phyloP scores from a whole-genome alignment of 108 stramenopile species.

The Nitzschia sp. region DNA sequence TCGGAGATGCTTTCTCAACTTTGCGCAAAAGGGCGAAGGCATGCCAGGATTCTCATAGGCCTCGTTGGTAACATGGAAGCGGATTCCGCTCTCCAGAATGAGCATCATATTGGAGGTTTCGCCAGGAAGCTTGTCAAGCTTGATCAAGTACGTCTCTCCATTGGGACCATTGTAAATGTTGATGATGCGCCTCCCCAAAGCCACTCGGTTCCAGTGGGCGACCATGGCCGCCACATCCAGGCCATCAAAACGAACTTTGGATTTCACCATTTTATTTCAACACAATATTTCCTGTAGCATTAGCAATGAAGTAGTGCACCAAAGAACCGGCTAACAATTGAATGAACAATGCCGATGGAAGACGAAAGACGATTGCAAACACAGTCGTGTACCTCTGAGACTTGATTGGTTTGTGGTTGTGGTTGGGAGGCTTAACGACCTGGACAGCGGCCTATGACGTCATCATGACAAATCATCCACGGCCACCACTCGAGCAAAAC shows the following conservation, averaged over 20 bases:
- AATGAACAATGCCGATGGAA: no score
- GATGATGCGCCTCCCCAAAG: constrained; percentile 74
- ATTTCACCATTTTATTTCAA: constrained; percentile 12
- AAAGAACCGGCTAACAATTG: no score
- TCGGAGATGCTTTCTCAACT: constrained; percentile 94
- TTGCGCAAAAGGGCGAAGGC: constrained; percentile 91
- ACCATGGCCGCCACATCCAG: constrained; percentile 85
- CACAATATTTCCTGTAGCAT: no score
- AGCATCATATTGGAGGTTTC: constrained; percentile 50
- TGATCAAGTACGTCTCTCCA: constrained; percentile 68
- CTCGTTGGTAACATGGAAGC: constrained; percentile 87
- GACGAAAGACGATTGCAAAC: no score
- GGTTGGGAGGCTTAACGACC: no score
- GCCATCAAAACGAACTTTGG: constrained; percentile 85
- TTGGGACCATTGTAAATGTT: constrained; percentile 86
- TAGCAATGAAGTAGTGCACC: no score
- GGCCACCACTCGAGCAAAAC: no score
- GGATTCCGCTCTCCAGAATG: constrained; percentile 91
- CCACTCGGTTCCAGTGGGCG: constrained; percentile 59
- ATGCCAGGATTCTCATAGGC: constrained; percentile 41
- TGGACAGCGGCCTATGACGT: no score
- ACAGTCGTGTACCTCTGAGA: no score
- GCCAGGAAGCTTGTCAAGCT: constrained; percentile 57
- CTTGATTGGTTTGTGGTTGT: no score
- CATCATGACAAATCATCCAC: no score